Percentiles rank a stretch among this genome's conserved stretches.
Conservation (phyloP, 1,284 basidiomycete species). For the Omphalotus olearius region DNA sequence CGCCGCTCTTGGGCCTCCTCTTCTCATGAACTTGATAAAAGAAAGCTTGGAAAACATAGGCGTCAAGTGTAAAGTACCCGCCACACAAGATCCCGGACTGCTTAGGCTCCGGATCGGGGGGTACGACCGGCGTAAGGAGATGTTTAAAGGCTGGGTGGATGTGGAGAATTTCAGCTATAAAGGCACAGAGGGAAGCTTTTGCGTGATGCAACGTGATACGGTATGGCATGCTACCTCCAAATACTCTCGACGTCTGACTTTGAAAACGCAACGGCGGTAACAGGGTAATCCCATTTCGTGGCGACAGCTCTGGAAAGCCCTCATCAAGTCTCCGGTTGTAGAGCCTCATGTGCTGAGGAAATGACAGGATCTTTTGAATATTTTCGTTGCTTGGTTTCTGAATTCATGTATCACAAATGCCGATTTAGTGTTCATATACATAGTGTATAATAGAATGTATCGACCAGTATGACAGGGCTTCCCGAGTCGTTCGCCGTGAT, state of each 20-base stretch:
- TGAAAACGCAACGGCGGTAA: not conserved
- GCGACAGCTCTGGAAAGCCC: conserved; percentile 65
- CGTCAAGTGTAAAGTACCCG: conserved; percentile 46
- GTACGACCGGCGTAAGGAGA: conserved; percentile 52
- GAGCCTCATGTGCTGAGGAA: conserved; percentile 57
- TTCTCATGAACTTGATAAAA: conserved; percentile 48
- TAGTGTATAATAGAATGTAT: conserved; percentile 1
- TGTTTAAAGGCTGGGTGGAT: conserved; percentile 68
- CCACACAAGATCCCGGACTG: conserved; percentile 17
- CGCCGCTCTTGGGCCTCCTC: conserved; percentile 46
- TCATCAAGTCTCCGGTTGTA: conserved; percentile 46
- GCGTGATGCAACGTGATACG: conserved; percentile 61
- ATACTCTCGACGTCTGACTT: not conserved
- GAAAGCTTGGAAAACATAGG: conserved; percentile 42
- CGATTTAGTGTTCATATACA: not conserved
- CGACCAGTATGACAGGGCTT: not conserved
- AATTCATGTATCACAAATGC: not conserved
- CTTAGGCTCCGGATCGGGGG: conserved; percentile 59
- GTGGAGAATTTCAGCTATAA: conserved; percentile 50
- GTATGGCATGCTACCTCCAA: conserved; percentile 29
- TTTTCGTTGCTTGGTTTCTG: not conserved
- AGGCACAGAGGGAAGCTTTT: conserved; percentile 46
- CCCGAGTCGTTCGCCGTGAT: too few relatives aligned
- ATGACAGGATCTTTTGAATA: conserved; percentile 14
- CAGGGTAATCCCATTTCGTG: conserved; percentile 75